Evolutionary conservation across 495 filamentous ascomycete genomes (phyloP), one percentile per base, ranked within the genome.

Genomic region (Trichocladium antarcticum): DNA sequence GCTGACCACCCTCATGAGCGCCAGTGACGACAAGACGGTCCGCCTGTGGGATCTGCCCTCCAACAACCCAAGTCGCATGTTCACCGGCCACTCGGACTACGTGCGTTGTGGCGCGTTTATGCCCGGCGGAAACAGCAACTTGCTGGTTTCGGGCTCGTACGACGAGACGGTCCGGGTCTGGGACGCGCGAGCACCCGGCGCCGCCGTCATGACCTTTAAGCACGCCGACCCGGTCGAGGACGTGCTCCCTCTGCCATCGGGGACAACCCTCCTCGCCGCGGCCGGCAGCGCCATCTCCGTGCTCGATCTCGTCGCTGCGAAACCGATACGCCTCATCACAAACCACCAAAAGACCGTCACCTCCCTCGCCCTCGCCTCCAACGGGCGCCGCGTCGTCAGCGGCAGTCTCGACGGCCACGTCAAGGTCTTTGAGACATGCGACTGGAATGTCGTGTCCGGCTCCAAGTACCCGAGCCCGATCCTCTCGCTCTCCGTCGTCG

Each of bases 281-380:
- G 76, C 87, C 20, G 90, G 86, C 37, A 93, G 85, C 64, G 80
- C 87, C 60, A 88, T 99, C 56, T 83, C 82, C 5, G 87, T 99
- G n/a, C 75, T 97, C 54, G 90, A 99, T 65, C 76, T 99, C 17
- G 81, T 97, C 16, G 93, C 89, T 40, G 93, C 85, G 22, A 89
- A 85, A 58, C 88, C 88, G 2, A 64, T 90, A 37, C 82, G 87
- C 31, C 68, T 93, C 49, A 82, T 99, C 37, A 80, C 84, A 46
- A 95, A 89, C 60, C 93, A 99, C 64, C 92, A 99, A 67, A 97
- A 96, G 78, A 95, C 92, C 0, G 87, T 99, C 27, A 97, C 92
- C 0, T 78, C 85, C 4, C 74, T 99, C 29, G 72, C 68, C 37
- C 61, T 76, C n/a, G 92, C 88, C 0, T 86, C 84, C 24, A 81